Evolutionary conservation across 2,329 filamentous ascomycete species (phyloP).

Genomic region (Chrysoporthe cubensis): DNA sequence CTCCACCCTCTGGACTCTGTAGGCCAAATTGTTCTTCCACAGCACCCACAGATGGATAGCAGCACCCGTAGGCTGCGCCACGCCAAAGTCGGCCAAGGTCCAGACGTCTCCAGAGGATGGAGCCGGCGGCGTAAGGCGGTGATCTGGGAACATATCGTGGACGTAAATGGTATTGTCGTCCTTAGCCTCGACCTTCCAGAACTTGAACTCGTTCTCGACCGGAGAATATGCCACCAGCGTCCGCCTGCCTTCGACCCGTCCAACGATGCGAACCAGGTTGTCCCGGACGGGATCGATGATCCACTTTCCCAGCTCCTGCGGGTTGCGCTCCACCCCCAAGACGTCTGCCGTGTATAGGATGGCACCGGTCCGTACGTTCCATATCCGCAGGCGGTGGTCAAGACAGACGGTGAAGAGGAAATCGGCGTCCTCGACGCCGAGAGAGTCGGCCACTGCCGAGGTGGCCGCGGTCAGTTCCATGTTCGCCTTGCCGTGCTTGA

Average conservation of each 20-base stretch:
- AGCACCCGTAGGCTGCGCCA: slow-evolving; percentile 59
- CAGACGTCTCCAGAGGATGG: slow-evolving; percentile 76
- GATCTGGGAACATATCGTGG: slow-evolving; percentile 70
- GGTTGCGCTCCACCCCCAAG: slow-evolving; percentile 66
- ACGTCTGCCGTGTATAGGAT: slow-evolving; percentile 79
- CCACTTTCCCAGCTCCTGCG: slow-evolving; percentile 73
- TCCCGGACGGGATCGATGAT: slow-evolving; percentile 78
- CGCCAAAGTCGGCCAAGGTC: slow-evolving; percentile 77
- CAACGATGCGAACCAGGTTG: slow-evolving; percentile 75
- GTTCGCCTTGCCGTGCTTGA: slow-evolving; percentile 65
- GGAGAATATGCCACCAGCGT: slow-evolving; percentile 84
- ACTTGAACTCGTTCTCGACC: slow-evolving; percentile 88
- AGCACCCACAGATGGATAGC: slow-evolving; percentile 72
- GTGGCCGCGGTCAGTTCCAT: slow-evolving; percentile 71
- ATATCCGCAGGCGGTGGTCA: slow-evolving; percentile 86
- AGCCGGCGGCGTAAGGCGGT: slow-evolving; percentile 65
- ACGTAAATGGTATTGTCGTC: slow-evolving; percentile 63
- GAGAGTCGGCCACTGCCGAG: slow-evolving; percentile 59
- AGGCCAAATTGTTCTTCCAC: slow-evolving; percentile 84
- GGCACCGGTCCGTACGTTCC: slow-evolving; percentile 83
- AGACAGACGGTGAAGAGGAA: slow-evolving; percentile 81
- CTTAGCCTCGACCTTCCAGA: slow-evolving; percentile 76
- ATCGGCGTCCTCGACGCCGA: slow-evolving; percentile 53
- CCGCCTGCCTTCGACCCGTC: slow-evolving; percentile 55
- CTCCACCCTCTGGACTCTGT: slow-evolving; percentile 73